Evolutionary conservation across 2,329 filamentous ascomycete species (phyloP).

Genomic region (Canariomyces notabilis): DNA sequence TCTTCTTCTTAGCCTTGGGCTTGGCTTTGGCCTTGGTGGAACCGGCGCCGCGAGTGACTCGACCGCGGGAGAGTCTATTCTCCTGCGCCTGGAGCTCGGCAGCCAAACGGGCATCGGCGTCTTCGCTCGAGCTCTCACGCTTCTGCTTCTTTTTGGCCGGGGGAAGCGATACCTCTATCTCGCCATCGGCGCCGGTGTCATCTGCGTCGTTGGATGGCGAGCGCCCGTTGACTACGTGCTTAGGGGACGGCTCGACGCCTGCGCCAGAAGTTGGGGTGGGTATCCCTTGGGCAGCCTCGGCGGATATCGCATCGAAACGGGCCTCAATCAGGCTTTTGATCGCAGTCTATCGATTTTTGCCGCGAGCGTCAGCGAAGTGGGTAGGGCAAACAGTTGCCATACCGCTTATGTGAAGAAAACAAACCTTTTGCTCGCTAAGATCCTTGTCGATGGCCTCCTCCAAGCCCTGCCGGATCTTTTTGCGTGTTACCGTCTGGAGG

Average conservation of each 20-base stretch:
- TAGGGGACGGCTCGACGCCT: constrained; percentile 31
- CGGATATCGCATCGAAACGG: constrained; percentile 66
- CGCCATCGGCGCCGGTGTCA: constrained; percentile 33
- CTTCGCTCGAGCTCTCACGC: constrained; percentile 53
- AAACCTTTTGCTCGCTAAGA: constrained; percentile 54
- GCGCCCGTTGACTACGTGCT: constrained; percentile 33
- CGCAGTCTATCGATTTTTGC: constrained; percentile 53
- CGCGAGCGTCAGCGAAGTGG: neutral
- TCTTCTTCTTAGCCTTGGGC: constrained; percentile 70
- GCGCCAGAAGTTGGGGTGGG: constrained; percentile 37
- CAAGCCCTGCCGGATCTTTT: constrained; percentile 55
- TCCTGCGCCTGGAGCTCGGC: constrained; percentile 89
- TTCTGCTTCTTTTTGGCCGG: constrained; percentile 63
- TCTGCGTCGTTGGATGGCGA: constrained; percentile 29
- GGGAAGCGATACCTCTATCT: constrained; percentile 44
- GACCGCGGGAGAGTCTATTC: constrained; percentile 62
- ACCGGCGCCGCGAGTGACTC: constrained; percentile 72
- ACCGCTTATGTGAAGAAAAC: too few relatives aligned
- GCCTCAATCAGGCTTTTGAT: constrained; percentile 69
- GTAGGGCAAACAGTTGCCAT: neutral
- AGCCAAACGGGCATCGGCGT: constrained; percentile 82
- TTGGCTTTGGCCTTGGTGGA: constrained; percentile 39
- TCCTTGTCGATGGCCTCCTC: constrained; percentile 53
- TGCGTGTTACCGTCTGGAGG: constrained; percentile 58
- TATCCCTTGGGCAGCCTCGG: constrained; percentile 44